Conservation (phyloP, 2,329 filamentous ascomycete genomes). For the Neonectria neomacrospora region DNA sequence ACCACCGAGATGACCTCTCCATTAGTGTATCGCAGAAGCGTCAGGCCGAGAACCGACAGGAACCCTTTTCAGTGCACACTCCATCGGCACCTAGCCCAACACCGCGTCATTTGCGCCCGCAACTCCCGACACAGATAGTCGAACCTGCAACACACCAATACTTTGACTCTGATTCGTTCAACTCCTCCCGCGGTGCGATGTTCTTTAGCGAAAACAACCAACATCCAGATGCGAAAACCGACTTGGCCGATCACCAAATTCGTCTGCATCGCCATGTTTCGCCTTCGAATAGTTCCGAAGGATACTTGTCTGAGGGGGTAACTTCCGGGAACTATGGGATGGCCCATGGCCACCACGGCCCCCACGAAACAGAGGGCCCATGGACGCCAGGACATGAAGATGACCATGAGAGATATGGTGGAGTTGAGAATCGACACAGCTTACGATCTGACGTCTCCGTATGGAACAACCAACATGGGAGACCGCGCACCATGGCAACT, state of each 20-base stretch:
- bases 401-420: slow-evolving; percentile 10
- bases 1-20: slow-evolving; percentile 7
- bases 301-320: neutral
- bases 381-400: slow-evolving; percentile 6
- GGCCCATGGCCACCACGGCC: neutral
- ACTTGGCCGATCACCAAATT: neutral
- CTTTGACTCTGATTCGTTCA: slow-evolving; percentile 6
- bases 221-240: neutral
- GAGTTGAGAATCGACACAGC: slow-evolving; percentile 28
- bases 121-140: neutral
- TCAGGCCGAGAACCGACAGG: slow-evolving; percentile 3
- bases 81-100: slow-evolving; percentile 52
- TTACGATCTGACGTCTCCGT: slow-evolving; percentile 39
- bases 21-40: slow-evolving; percentile 8
- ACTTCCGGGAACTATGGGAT: slow-evolving; percentile 1
- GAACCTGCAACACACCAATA: slow-evolving; percentile 12
- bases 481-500: slow-evolving; percentile 15
- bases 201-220: neutral
- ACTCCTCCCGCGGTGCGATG: neutral
- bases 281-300: neutral
- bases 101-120: slow-evolving; percentile 45
- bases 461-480: slow-evolving; percentile 35
- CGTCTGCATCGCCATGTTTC: neutral
- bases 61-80: slow-evolving; percentile 38
- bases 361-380: neutral